Base-by-base conservation (phyloP, 176 grass and related monocot species). In the Aegilops sharonensis region DNA sequence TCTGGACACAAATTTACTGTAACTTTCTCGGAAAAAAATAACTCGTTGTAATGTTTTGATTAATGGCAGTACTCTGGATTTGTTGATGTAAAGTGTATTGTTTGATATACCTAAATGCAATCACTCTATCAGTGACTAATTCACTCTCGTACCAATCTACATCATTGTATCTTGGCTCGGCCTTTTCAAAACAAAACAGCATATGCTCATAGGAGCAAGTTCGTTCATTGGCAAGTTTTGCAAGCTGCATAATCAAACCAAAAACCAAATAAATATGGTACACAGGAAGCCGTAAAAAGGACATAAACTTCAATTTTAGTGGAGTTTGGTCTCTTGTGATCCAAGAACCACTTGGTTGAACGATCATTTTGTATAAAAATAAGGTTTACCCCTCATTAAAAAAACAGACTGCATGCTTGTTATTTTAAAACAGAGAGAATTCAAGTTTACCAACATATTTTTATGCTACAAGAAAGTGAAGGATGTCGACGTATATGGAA, bases 41-140 rank as follows among this genome's bases (percentile, higher is more conserved):
- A 18, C 11, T 40, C n/a, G 24, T 17, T 15, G 45, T 32, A 54
- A 11, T 9, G 8, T 76, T 76, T 25, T 54, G 73, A 54, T 76
- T 18, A 82, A 17, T 59, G 64, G 20, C 29, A 32, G 1, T 5
- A 78, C 11, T 71, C 21, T 45, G n/a, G 5, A 62, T 20, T 4
- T 61, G 25, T 32, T 75, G 36, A 64, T 37, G 64, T 75, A 40
- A 29, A 1, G 2, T 27, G 7, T 68, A 67, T 82, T 74, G 1
- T 10, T 82, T 79, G 0, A 65, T 85, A 45, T 68, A 85, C n/a
- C 9, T 45, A 85, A 32, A 68, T 68, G 62, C 14, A 66, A 60
- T 10, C 54, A 25, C 12, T 74, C 11, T 67, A 42, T 8, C n/a
- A n/a, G 45, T 63, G 3, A 34, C 1, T 21, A 62, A 15, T 36